A percentile compares a stretch with the other conserved stretches of the same genome.
Conservation (phyloP, 148 eudicot genomes). For the Vaccinium vitisidaea region DNA sequence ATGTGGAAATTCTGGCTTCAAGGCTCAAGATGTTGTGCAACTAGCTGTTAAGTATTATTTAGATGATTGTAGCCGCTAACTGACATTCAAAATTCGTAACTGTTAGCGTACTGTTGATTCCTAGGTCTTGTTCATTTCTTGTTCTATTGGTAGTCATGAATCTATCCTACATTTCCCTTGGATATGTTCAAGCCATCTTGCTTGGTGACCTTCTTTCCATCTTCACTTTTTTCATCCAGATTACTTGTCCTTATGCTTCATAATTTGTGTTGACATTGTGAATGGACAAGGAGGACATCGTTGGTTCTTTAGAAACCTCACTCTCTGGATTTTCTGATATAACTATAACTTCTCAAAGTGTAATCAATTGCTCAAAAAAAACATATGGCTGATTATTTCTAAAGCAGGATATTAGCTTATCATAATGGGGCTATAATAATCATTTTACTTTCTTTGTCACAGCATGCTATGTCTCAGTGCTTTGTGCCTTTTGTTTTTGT, state of each 20-base stretch:
- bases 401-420: neutral
- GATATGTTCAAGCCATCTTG: neutral
- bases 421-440: neutral
- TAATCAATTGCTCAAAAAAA: neutral
- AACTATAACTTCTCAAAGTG: neutral
- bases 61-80: neutral
- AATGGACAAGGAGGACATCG: neutral
- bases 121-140: neutral
- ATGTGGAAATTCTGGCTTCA: neutral
- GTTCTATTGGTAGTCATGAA: neutral
- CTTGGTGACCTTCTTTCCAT: conserved; percentile 3
- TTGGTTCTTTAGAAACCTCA: neutral
- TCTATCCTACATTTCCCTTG: neutral
- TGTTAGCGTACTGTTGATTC: neutral
- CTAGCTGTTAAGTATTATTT: neutral
- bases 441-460: neutral
- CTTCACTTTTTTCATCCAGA: neutral
- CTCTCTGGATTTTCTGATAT: neutral
- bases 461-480: neutral
- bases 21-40: neutral
- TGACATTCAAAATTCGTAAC: neutral
- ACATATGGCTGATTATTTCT: neutral
- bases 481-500: neutral
- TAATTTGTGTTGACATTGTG: neutral
- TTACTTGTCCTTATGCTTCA: neutral